These are phyloP conservation scores for Thelonectria rubi DNA, from an alignment of 2,329 filamentous ascomycete species.

Conservation along the genomic window DNA sequence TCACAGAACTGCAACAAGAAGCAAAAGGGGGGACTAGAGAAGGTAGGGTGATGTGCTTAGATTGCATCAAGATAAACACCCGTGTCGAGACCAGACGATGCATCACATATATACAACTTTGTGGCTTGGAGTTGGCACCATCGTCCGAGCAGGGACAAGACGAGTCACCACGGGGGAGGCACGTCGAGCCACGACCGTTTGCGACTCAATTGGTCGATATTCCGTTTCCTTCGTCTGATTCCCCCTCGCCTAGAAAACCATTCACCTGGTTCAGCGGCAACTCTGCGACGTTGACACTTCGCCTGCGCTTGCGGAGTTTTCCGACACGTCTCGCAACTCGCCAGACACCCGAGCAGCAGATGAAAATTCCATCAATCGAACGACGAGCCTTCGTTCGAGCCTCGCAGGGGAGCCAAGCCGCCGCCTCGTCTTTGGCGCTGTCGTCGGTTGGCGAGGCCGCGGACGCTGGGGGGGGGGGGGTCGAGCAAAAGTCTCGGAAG, in stretches of 20 bases:
- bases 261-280: constrained; percentile 9
- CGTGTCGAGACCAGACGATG: constrained; percentile 25
- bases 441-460: constrained; percentile 9
- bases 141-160: constrained; percentile 1
- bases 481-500: constrained; percentile 37
- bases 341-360: constrained; percentile 1
- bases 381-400: not conserved
- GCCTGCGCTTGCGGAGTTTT: constrained; percentile 1
- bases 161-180: constrained; percentile 1
- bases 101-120: constrained; percentile 32
- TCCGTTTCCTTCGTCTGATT: constrained; percentile 9
- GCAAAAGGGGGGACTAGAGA: constrained; percentile 25
- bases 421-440: not conserved
- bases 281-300: constrained; percentile 8
- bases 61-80: constrained; percentile 25
- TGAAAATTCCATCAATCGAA: constrained; percentile 3
- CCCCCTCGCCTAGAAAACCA: constrained; percentile 15
- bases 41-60: constrained; percentile 26
- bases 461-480: constrained; percentile 21
- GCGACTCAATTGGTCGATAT: constrained; percentile 1
- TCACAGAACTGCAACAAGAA: constrained; percentile 43
- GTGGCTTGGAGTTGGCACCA: constrained; percentile 14
- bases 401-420: not conserved
- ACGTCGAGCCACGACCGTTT: not conserved
- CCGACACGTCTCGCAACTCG: constrained; percentile 15